Conservation (phyloP, 306 rosid species). For the Carpinus fangiana region DNA sequence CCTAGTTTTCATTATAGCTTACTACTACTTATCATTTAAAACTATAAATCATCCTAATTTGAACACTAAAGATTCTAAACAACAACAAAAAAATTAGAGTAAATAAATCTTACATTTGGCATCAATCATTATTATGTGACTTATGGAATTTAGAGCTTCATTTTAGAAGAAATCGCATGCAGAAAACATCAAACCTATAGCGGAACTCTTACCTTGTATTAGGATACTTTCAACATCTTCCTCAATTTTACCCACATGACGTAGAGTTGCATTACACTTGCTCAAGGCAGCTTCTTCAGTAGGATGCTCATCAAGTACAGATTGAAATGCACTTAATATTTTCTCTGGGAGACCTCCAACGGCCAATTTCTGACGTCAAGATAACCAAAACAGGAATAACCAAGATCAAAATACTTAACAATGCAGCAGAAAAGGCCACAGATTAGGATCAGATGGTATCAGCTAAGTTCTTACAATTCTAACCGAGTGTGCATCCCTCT, state of each 20-base stretch:
- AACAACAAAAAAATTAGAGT: background rate
- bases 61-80: background rate
- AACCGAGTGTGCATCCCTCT: conserved; percentile 84
- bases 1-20: background rate
- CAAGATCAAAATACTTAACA: conserved; percentile 27
- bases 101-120: conserved; percentile 8
- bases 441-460: conserved; percentile 26
- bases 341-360: conserved; percentile 87
- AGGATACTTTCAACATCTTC: conserved; percentile 60
- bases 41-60: background rate
- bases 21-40: background rate
- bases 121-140: conserved; percentile 5
- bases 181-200: conserved; percentile 20
- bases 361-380: conserved; percentile 75
- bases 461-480: conserved; percentile 73
- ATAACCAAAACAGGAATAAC: conserved; percentile 32
- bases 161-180: conserved; percentile 5
- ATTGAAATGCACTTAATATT: conserved; percentile 77
- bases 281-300: conserved; percentile 69
- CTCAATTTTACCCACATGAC: conserved; percentile 49
- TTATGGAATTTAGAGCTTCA: conserved; percentile 13
- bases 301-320: conserved; percentile 73
- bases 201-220: conserved; percentile 65
- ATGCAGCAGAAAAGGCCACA: conserved; percentile 23
- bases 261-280: conserved; percentile 58